Evolutionary conservation across 106 monocot genomes (phyloP), one percentile per base, ranked within the genome.

Genomic region (Dioscorea zingiberensis): DNA sequence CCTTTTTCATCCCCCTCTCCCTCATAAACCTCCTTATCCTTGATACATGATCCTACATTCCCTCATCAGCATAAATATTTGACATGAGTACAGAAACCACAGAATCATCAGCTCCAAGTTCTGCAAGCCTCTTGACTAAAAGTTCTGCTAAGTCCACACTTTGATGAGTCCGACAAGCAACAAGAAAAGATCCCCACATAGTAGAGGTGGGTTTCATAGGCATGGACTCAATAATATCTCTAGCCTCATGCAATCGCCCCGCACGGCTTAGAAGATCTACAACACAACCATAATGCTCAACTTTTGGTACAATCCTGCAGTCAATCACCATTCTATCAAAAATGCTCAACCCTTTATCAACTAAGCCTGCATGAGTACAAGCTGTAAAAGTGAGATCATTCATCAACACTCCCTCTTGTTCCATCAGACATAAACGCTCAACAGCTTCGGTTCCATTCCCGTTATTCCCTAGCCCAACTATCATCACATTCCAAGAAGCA

Each of bases 261-360:
- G 83, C 66, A 23, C 83, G 83, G 15, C 83, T 71, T 3, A 83
- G 74, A 45, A 83, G 83, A 71, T 78, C 83, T 19, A 83, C n/a
- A n/a, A n/a, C n/a, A n/a, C n/a, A n/a, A n/a, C n/a, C n/a, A n/a
- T n/a, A n/a, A n/a, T n/a, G n/a, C n/a, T n/a, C n/a, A n/a, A n/a
- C n/a, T n/a, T n/a, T n/a, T n/a, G n/a, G n/a, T n/a, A n/a, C n/a
- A n/a, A n/a, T n/a, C n/a, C n/a, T n/a, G n/a, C n/a, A n/a, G n/a
- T n/a, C n/a, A n/a, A n/a, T n/a, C n/a, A n/a, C n/a, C n/a, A n/a
- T n/a, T n/a, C n/a, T n/a, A n/a, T n/a, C n/a, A n/a, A n/a, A n/a
- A n/a, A n/a, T n/a, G n/a, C n/a, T n/a, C n/a, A n/a, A n/a, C n/a
- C n/a, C n/a, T n/a, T n/a, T n/a, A n/a, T n/a, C n/a, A n/a, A 83